phyloP scores from a whole-genome alignment of 345 rosid species.

The Kernera saxatilis region DNA sequence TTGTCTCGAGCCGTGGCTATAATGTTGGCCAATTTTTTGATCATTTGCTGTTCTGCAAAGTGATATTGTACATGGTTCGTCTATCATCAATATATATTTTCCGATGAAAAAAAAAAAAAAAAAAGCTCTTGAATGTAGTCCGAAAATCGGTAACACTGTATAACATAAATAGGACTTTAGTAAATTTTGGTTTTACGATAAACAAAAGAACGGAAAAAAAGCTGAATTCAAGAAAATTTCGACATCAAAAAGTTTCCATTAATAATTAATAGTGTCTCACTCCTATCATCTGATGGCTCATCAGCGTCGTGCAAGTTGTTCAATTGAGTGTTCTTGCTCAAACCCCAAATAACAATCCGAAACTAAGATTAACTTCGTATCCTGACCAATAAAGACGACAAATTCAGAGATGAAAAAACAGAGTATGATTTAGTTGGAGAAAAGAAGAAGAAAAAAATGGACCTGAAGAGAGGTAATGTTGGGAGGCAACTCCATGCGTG shows the following conservation, averaged over 20 bases:
- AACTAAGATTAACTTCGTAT: constrained; percentile 59
- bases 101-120: too few relatives aligned
- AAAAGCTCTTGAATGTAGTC: neutral
- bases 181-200: neutral
- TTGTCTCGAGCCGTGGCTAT: too few relatives aligned
- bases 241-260: too few relatives aligned
- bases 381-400: constrained; percentile 38
- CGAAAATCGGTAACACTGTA: neutral
- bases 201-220: neutral
- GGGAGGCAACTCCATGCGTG: constrained; percentile 73
- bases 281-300: constrained; percentile 2
- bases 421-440: neutral
- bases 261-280: neutral
- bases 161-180: neutral
- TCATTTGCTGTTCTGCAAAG: too few relatives aligned
- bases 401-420: neutral
- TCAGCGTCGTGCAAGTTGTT: constrained; percentile 35
- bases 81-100: too few relatives aligned
- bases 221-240: neutral
- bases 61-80: too few relatives aligned
- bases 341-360: constrained; percentile 94
- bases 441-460: neutral
- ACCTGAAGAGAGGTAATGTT: constrained; percentile 54
- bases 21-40: too few relatives aligned
- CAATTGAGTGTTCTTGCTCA: constrained; percentile 73